Percentiles rank a stretch among this genome's conserved stretches.
Conservation (phyloP, 139 green algal genomes). For the Picochlorum sp. region DNA sequence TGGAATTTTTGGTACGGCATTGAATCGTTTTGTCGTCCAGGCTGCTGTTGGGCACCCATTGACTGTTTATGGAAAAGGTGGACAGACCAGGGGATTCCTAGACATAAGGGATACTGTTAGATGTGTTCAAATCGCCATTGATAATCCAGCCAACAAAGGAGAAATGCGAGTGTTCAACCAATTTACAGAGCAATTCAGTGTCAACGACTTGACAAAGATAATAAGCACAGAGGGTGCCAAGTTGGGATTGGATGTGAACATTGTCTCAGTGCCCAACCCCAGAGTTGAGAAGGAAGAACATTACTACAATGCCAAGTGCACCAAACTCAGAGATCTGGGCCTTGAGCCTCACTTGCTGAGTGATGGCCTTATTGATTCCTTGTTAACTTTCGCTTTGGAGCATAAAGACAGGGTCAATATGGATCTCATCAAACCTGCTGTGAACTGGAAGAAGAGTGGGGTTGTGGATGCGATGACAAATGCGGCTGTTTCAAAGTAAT, state of each 20-base stretch:
- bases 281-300: conserved; percentile 94
- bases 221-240: conserved; percentile 72
- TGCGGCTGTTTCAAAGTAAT: conserved; percentile 32
- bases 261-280: conserved; percentile 68
- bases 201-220: conserved; percentile 88
- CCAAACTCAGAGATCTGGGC: conserved; percentile 83
- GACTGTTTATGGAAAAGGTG: conserved; percentile 98
- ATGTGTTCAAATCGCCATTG: conserved; percentile 94
- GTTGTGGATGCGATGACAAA: conserved; percentile 32
- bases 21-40: conserved; percentile 96
- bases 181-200: conserved; percentile 95
- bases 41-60: conserved; percentile 95
- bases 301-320: conserved; percentile 98
- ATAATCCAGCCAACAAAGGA: conserved; percentile 78
- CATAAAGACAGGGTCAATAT: conserved; percentile 86
- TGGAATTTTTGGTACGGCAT: conserved; percentile 94
- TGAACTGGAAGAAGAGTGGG: conserved; percentile 82
- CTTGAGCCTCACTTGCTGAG: conserved; percentile 87
- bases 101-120: conserved; percentile 93
- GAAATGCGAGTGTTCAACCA: conserved; percentile 98
- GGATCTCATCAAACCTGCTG: conserved; percentile 94
- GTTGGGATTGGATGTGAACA: conserved; percentile 77
- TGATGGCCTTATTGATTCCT: conserved; percentile 83
- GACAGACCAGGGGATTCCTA: conserved; percentile 94
- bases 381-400: conserved; percentile 85